A percentile compares a stretch with the other conserved stretches of the same genome.
phyloP scores from a whole-genome alignment of 2,329 filamentous ascomycete genomes.

The Aureobasidium sp. region DNA sequence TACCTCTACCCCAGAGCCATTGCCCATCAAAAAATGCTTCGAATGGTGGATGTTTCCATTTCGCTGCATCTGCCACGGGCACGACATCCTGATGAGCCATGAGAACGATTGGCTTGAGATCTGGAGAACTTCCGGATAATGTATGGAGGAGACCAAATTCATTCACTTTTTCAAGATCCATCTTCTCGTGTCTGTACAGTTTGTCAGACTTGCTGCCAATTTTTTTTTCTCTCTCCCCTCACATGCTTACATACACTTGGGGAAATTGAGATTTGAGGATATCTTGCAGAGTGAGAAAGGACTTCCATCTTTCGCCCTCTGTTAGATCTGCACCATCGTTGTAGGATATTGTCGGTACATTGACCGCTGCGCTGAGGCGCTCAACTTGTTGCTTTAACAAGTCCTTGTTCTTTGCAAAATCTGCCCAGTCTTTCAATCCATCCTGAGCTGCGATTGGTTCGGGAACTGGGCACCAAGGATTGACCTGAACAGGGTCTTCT shows the following conservation, averaged over 20 bases:
- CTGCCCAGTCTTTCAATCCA: background rate
- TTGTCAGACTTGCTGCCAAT: background rate
- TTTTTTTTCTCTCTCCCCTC: too few species aligned
- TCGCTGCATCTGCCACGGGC: constrained; percentile 47
- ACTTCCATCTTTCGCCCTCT: constrained; percentile 52
- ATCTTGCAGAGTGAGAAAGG: constrained; percentile 49
- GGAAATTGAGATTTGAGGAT: constrained; percentile 49
- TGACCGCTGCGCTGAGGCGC: constrained; percentile 42
- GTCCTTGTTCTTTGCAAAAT: background rate
- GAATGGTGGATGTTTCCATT: constrained; percentile 57
- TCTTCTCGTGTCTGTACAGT: constrained; percentile 31
- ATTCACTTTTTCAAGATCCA: constrained; percentile 51
- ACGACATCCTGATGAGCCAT: constrained; percentile 62
- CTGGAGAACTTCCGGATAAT: constrained; percentile 46
- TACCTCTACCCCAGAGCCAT: constrained; percentile 55
- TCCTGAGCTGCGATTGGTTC: background rate
- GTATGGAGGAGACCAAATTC: constrained; percentile 54
- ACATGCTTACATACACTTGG: constrained; percentile 28
- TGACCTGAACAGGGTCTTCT: background rate
- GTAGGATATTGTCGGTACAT: constrained; percentile 50
- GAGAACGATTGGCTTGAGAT: constrained; percentile 50
- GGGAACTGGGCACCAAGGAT: constrained; percentile 13
- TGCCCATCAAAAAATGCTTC: constrained; percentile 52
- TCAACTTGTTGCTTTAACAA: constrained; percentile 21
- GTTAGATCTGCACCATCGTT: constrained; percentile 50